Conservation (phyloP, 306 rosid genomes). For the Acmispon strigosus region DNA sequence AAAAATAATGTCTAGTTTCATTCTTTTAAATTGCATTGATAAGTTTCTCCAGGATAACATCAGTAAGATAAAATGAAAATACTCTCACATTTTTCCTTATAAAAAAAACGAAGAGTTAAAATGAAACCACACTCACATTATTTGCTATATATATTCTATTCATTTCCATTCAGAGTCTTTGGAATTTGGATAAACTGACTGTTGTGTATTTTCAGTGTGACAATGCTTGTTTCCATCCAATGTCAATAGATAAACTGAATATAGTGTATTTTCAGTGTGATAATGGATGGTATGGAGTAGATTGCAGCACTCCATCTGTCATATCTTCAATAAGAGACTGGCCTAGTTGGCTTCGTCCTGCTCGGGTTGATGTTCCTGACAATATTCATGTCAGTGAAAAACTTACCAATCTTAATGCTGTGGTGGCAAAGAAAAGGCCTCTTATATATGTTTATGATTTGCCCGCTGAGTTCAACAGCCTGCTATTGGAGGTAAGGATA, state of each 20-base stretch:
- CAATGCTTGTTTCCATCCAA: conserved; percentile 27
- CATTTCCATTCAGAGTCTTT: neutral
- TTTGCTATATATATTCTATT: neutral
- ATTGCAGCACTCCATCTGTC: conserved; percentile 88
- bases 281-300: conserved; percentile 93
- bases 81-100: neutral
- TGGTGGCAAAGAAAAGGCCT: conserved; percentile 78
- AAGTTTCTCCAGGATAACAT: neutral
- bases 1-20: neutral
- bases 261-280: conserved; percentile 59
- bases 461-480: conserved; percentile 84
- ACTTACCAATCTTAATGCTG: conserved; percentile 43
- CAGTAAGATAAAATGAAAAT: neutral
- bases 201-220: conserved; percentile 34
- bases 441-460: conserved; percentile 86
- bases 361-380: conserved; percentile 59
- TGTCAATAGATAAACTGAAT: conserved; percentile 28
- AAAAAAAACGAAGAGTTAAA: too few relatives aligned
- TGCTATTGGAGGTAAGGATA: conserved; percentile 73
- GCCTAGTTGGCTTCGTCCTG: conserved; percentile 96
- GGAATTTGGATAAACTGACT: conserved; percentile 14
- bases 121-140: neutral
- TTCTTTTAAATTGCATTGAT: neutral
- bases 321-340: conserved; percentile 63
- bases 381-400: conserved; percentile 31